A percentile compares a stretch with the other conserved stretches of the same genome.
These are phyloP conservation scores for Trichosporon sp. DNA, from an alignment of 1,284 basidiomycete species.

Conservation along the genomic window DNA sequence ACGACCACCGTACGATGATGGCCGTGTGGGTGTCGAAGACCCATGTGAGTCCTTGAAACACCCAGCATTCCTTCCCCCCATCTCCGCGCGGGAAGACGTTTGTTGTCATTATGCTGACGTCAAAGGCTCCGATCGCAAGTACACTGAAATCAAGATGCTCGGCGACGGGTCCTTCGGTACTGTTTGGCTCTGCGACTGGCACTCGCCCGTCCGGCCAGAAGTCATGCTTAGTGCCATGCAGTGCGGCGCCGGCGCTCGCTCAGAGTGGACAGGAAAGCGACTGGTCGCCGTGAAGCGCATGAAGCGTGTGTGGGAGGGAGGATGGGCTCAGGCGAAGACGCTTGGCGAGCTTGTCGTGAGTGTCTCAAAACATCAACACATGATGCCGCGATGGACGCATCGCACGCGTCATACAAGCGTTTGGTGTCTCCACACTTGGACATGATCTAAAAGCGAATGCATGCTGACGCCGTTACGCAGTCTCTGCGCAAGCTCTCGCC, in stretches of 20 bases:
- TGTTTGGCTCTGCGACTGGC: constrained; percentile 99
- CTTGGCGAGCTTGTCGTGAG: constrained; percentile 92
- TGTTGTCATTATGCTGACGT: background rate
- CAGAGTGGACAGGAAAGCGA: constrained; percentile 89
- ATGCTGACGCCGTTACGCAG: constrained; percentile 49
- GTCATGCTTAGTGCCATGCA: constrained; percentile 85
- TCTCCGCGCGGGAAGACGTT: background rate
- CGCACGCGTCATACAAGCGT: background rate
- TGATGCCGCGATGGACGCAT: background rate
- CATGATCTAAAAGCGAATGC: background rate
- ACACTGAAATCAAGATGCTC: constrained; percentile 70
- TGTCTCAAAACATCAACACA: background rate
- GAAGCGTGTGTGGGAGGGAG: constrained; percentile 95
- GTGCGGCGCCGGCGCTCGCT: constrained; percentile 66
- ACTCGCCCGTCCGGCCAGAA: constrained; percentile 83
- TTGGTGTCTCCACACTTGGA: too few species aligned
- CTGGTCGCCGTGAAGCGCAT: constrained; percentile 97
- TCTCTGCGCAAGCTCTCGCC: constrained; percentile 88
- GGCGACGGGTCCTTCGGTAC: constrained; percentile 97
- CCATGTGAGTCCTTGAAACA: constrained; percentile 32
- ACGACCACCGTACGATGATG: constrained; percentile 23
- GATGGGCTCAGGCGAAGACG: constrained; percentile 93
- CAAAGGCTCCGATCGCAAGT: constrained; percentile 46
- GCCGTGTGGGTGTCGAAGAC: constrained; percentile 39
- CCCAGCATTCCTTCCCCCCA: background rate